phyloP scores from a whole-genome alignment of 768 basidiomycete genomes.

The Asterophora lycoperdoides region DNA sequence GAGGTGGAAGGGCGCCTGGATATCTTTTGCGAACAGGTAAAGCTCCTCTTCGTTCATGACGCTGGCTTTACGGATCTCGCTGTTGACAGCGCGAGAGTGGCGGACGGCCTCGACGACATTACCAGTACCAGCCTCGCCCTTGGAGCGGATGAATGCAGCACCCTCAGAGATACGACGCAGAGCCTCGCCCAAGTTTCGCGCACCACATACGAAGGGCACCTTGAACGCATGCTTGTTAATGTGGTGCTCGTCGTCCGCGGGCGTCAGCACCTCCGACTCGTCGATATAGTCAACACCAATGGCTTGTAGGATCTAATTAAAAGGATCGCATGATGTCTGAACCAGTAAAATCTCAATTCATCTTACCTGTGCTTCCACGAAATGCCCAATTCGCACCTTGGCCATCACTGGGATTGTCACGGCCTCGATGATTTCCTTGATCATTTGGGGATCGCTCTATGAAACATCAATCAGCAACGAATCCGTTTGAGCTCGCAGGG shows the following conservation, averaged over 20 bases:
- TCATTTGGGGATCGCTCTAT: conserved; percentile 91
- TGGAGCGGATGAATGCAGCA: conserved; percentile 97
- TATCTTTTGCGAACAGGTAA: conserved; percentile 88
- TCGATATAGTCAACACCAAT: conserved; percentile 97
- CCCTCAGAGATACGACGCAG: conserved; percentile 95
- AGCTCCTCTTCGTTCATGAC: conserved; percentile 95
- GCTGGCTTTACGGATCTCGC: conserved; percentile 80
- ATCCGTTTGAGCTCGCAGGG: background rate
- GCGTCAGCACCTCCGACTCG: conserved; percentile 92
- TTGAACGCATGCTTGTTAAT: conserved; percentile 97
- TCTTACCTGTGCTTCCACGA: conserved; percentile 88
- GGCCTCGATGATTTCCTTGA: conserved; percentile 91
- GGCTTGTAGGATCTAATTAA: conserved; percentile 78
- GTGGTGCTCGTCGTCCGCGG: conserved; percentile 94
- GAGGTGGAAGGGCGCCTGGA: conserved; percentile 91
- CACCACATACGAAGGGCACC: conserved; percentile 94
- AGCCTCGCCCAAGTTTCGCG: conserved; percentile 93
- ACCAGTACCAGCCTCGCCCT: conserved; percentile 88
- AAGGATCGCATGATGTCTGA: conserved; percentile 4
- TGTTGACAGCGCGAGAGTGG: conserved; percentile 79
- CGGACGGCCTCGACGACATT: conserved; percentile 94
- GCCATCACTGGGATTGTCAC: conserved; percentile 98
- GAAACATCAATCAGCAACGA: conserved; percentile 13
- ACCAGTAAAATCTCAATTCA: background rate
- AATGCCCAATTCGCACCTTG: conserved; percentile 94